Base-by-base conservation (phyloP, 768 basidiomycete species). In the Leccinum ochraceum region DNA sequence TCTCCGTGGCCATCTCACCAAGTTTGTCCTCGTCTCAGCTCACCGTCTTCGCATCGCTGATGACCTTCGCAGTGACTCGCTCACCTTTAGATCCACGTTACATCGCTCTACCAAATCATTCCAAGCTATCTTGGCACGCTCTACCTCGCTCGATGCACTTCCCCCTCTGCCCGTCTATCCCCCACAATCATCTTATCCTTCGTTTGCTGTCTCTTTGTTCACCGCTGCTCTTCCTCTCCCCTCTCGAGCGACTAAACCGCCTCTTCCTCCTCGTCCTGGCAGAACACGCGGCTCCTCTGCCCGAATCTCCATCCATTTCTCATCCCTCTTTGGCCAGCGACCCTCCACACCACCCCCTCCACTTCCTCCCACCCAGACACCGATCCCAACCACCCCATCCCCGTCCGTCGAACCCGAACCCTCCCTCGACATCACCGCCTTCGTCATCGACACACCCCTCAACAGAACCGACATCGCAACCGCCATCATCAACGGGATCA, bases 291-390 rank as follows among this genome's bases (percentile, higher is more conserved):
- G 67, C 1, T 61, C 72, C 2, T 58, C 74, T 0, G 79, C 85
- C 0, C 80, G 90, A 1, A 79, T 92, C 11, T 72, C 82, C 28
- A 89, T 89, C 66, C 87, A 92, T 0, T 94, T 95, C 65, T 88
- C 90, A 0, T 88, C 88, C 2, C 80, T 95, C n/a, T 93, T 92
- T 66, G 89, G 86, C 6, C 69, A 75, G 39, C 66, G 74, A 53
- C 60, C 78, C 5, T 64, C 72, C 44, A 74, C 69, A 24, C 63
- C 71, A 20, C 76, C 67, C 9, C 72, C 71, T 30, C 65, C 67
- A 11, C 73, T 55, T 62, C 74, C 65, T 66, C 71, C 55, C 44
- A 67, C 16, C 39, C 72, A 59, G 9, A 20, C 63, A 2, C 17
- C 56, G 22, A 2, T 44, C 10, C 42, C n/a, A 11, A 3, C 10